Evolutionary conservation across 345 rosid genomes (phyloP), one percentile per base, ranked within the genome.

Genomic region (Ceriops tagal): DNA sequence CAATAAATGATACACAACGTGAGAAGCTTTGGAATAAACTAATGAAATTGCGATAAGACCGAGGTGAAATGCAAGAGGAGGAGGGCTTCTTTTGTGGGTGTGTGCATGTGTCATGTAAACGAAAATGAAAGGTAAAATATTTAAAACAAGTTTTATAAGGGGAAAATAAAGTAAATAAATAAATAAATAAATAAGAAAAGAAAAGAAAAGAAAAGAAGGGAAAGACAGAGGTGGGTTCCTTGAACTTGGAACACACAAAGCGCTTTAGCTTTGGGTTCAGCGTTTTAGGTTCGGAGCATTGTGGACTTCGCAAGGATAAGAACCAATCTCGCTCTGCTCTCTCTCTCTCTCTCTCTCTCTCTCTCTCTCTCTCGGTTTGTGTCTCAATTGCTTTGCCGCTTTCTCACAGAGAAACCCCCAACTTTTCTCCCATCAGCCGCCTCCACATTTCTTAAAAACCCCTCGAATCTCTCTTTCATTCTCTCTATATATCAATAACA

Each of bases 271-370:
- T 69, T 30, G 51, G 86, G 70, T 70, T 80, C 77, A 84, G 84
- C n/a, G 4, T 31, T 9, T 24, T 71, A 64, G 87, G 78, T 74
- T 72, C 78, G 83, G 82, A 11, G 19, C 59, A 11, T 20, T 46
- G 69, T 53, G 47, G 84, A 74, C 81, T 80, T 69, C 61, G 16
- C 15, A 3, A 72, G 76, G 96, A 87, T 89, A 91, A 91, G 97
- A 84, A 85, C 75, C 87, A 84, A 52, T 81, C 68, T 34, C 67
- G 28, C 26, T 60, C 70, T 39, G 24, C 61, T 52, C 57, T 34
- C 56, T 67, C 6, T 16, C 56, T 67, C 6, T 16, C n/a, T 18
- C 46, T 81, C 68, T 34, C 62, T 31, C 26, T 59, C 69, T 39
- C 78, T 24, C 70, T 51, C 56, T 47, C 55, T 71, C 9, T 18